Base-by-base conservation (phyloP, 1,284 basidiomycete genomes). In the Kalmanozyma brasiliensis region DNA sequence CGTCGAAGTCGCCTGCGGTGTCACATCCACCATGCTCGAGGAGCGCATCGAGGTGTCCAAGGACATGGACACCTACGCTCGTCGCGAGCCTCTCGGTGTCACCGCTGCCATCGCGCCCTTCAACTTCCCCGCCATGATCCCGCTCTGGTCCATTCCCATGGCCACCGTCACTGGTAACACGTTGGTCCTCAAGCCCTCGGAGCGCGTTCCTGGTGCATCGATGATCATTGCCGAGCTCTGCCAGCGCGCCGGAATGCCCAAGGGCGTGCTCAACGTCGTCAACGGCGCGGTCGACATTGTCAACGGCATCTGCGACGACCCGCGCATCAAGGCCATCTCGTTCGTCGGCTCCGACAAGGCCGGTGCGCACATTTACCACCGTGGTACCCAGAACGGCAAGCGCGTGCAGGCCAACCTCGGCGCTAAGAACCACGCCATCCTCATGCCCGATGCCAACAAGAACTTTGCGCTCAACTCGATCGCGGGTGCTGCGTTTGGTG, bases 181-280 rank as follows among this genome's bases (percentile, higher is more conserved):
- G 0, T 87, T 98, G 42, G 87, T 98, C 66, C 85, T 98, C 73
- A 98, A 98, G 82, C 95, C 95, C 19, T 95, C 93, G 2, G 95
- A 98, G 83, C 89, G 95, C 26, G 94, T 96, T 80, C 95, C 95
- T 19, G 94, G 94, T 61, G 95, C 95, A 9, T 90, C 93, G 16
- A 94, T 96, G 91, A 95, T 98, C 70, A 93, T 98, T 73, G 93
- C 94, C 36, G 94, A 98, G 83, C 87, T 98, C 7, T 93, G 91
- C 79, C 88, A 91, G 82, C 88, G 88, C 61, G 93, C 94, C 84
- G 91, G 85, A 57, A 56, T 81, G 40, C 83, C 83, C 51, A 78
- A 83, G 45, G 78, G 82, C 36, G 80, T 84, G 10, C 62, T 84
- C 24, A 78, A 70, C 49, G 82, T 84, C 48, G 91, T 98, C 10